A percentile compares a stretch with the other conserved stretches of the same genome.
phyloP scores from a whole-genome alignment of 441 rosid species.

The Pelargonium australe region DNA sequence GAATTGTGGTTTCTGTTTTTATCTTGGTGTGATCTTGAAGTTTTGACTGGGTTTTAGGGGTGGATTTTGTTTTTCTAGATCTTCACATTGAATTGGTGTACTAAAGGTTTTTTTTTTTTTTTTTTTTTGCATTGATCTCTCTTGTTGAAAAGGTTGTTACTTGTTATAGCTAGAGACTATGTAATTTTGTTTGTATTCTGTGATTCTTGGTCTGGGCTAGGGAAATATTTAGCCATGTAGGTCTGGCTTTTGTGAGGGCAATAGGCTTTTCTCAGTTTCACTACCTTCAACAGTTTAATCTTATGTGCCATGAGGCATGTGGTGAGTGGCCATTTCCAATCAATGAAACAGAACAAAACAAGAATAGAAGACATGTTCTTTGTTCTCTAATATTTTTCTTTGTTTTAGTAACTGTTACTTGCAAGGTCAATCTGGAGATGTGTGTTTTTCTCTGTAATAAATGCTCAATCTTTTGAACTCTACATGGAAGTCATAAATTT shows the following conservation, averaged over 20 bases:
- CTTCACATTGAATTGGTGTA: constrained; percentile 8
- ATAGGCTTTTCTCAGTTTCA: constrained; percentile 1
- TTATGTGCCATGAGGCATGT: neutral
- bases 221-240: no score
- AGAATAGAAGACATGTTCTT: no score
- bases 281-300: neutral
- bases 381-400: no score
- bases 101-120: neutral
- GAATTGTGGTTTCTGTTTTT: neutral
- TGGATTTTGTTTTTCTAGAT: constrained; percentile 7
- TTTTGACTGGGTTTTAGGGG: neutral
- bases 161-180: neutral
- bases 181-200: constrained; percentile 10
- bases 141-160: neutral
- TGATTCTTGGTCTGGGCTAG: neutral
- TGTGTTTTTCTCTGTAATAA: neutral
- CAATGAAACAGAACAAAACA: no score
- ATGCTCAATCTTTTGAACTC: neutral
- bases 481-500: neutral
- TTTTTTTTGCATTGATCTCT: constrained; percentile 8
- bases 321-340: neutral
- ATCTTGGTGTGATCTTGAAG: neutral
- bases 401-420: neutral
- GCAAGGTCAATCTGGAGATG: neutral
- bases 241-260: neutral